Evolutionary conservation across 2,329 filamentous ascomycete species (phyloP), one percentile per base, ranked within the genome.

Genomic region (Pseudomassariella vexata): DNA sequence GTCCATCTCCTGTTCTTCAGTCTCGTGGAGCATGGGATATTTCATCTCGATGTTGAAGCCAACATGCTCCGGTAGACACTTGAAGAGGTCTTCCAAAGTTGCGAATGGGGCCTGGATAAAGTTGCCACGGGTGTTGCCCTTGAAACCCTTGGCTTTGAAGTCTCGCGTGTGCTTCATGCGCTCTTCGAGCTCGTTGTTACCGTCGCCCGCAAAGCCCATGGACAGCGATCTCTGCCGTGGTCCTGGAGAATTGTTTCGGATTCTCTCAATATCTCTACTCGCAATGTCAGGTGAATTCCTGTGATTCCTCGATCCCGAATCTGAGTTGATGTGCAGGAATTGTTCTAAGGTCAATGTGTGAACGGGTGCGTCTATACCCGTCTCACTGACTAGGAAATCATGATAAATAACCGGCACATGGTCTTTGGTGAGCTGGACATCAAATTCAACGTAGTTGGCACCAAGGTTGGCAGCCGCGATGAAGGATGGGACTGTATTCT

Each of bases 41-140:
- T 98, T 96, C 74, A 98, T 85, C 65, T 98, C 92, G 46, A 98
- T 94, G 60, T 98, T 96, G 72, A 98, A 98, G 10, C 92, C 89
- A 15, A 94, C 84, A 10, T 76, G 70, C 41, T 83, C 74, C 0
- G 88, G 87, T 0, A 98, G 65, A 52, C 89, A 82, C 48, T 76
- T 75, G 63, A 98, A 95, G 55, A 96, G 79, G 40, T 95, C 87
- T 57, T 95, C 88, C 5, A 98, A 69, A 0, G 92, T 98, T 6
- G 90, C 89, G 61, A 98, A 98, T 0, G 90, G 88, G 0, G 85
- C 87, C 56, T 96, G 90, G 49, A 98, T 96, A 49, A 94, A 94
- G 53, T 87, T 88, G 32, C 90, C 92, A 5, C 92, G 82, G 5
- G 80, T 88, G 57, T 98, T 98, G 30, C 82, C 90, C 61, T 98